A percentile compares a stretch with the other conserved stretches of the same genome.
phyloP scores from a whole-genome alignment of 2,329 filamentous ascomycete genomes.

The Gyromitra esculenta region DNA sequence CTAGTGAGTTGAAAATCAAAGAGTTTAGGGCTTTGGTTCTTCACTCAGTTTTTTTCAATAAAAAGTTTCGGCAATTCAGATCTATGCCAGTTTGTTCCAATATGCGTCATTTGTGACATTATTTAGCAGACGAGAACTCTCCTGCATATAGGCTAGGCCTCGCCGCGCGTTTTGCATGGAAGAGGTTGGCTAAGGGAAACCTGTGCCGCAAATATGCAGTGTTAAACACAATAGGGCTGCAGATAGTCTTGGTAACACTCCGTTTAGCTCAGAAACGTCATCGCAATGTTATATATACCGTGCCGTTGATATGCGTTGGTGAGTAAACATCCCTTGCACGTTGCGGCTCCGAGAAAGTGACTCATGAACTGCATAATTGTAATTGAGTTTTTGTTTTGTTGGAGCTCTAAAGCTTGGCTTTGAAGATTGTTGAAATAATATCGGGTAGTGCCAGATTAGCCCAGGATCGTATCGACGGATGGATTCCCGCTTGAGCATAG shows the following conservation, averaged over 20 bases:
- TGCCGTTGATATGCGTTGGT: slow-evolving; percentile 3
- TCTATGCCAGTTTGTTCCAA: not conserved
- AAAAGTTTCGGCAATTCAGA: not conserved
- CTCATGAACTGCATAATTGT: not conserved
- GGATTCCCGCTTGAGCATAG: not conserved
- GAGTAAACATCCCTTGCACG: slow-evolving; percentile 3
- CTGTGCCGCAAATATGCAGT: slow-evolving; percentile 13
- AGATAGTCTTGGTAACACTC: not conserved
- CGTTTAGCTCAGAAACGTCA: not conserved
- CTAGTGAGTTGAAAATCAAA: not conserved
- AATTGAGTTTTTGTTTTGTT: not conserved
- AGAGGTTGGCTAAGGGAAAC: not conserved
- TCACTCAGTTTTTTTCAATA: not conserved
- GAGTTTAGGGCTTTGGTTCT: not conserved
- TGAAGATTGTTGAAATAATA: not conserved
- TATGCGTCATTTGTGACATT: not conserved
- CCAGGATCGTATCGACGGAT: not conserved
- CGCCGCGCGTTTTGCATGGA: not conserved
- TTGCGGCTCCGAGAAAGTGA: slow-evolving; percentile 9
- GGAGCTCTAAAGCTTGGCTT: not conserved
- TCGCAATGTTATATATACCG: not conserved
- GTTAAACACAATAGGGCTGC: slow-evolving; percentile 15
- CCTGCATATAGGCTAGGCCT: not conserved
- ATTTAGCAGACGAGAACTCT: not conserved
- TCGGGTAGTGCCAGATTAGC: not conserved